Conservation (phyloP, 2,329 filamentous ascomycete species). For the Cadophora sp. region DNA sequence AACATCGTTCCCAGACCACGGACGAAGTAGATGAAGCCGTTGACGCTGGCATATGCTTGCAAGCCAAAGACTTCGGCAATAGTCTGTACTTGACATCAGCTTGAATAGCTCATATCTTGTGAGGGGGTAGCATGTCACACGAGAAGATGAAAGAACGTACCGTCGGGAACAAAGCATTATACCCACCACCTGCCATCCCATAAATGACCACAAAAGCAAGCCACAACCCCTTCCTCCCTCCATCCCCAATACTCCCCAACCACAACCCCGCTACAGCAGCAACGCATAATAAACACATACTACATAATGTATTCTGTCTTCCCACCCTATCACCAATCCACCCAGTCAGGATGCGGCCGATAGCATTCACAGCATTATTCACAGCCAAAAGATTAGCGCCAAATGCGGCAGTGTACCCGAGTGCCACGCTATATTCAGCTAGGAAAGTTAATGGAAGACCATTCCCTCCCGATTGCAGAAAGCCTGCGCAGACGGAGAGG, state of each 20-base stretch:
- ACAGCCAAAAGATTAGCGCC: conserved; percentile 53
- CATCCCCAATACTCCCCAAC: conserved; percentile 42
- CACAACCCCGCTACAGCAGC: conserved; percentile 49
- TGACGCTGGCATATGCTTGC: conserved; percentile 54
- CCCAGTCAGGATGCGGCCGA: conserved; percentile 51
- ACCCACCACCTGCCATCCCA: conserved; percentile 52
- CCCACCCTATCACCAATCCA: conserved; percentile 54
- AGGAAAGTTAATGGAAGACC: conserved; percentile 56
- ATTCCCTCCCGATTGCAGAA: conserved; percentile 52
- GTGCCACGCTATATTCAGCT: conserved; percentile 52
- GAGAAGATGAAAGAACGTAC: conserved; percentile 23
- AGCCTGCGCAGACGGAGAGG: conserved; percentile 49
- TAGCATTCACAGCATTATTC: conserved; percentile 54
- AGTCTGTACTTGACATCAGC: conserved; percentile 35
- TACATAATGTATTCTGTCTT: conserved; percentile 54
- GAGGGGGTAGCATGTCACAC: background rate
- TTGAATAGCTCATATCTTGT: background rate
- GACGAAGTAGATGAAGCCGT: conserved; percentile 54
- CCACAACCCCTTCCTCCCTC: conserved; percentile 46
- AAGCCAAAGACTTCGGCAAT: conserved; percentile 57
- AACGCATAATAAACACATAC: conserved; percentile 49
- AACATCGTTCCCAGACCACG: conserved; percentile 52
- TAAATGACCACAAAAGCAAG: conserved; percentile 52
- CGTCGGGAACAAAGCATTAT: conserved; percentile 54
- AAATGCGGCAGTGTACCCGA: conserved; percentile 50